These are phyloP conservation scores for Uronychia binucleata DNA, from an alignment of 73 alveolate species.

Conservation along the genomic window DNA sequence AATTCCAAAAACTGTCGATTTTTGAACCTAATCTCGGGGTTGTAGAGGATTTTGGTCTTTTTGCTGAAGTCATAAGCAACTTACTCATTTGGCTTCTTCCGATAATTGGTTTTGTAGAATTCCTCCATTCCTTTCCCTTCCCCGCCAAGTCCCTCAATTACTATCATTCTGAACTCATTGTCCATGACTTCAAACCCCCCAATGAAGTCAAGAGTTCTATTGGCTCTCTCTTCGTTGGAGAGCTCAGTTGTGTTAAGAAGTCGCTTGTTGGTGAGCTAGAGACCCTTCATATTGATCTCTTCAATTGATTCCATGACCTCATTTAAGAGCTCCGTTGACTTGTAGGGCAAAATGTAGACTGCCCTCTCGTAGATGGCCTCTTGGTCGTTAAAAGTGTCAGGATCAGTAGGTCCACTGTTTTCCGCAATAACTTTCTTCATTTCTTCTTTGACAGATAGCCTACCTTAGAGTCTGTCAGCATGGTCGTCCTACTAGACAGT, in stretches of 20 bases:
- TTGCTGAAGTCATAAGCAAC: conserved; percentile 2
- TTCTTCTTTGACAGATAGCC: not conserved
- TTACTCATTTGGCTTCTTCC: conserved; percentile 60
- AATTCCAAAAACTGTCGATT: conserved; percentile 67
- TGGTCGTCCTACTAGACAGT: not conserved
- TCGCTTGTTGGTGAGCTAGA: conserved; percentile 50
- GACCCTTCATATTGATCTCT: conserved; percentile 54
- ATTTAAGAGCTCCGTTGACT: conserved; percentile 36
- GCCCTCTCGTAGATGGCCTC: conserved; percentile 72
- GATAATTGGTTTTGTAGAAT: conserved; percentile 39
- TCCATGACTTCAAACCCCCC: conserved; percentile 79
- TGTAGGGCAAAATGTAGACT: conserved; percentile 68
- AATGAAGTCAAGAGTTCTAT: conserved; percentile 56
- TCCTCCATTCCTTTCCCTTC: conserved; percentile 60
- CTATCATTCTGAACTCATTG: conserved; percentile 60
- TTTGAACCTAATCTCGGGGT: conserved; percentile 68
- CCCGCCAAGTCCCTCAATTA: conserved; percentile 76
- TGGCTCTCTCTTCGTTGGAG: conserved; percentile 58
- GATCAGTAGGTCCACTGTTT: not conserved
- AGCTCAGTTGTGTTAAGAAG: conserved; percentile 64
- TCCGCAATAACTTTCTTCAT: not conserved
- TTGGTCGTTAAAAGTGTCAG: not conserved
- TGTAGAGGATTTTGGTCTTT: conserved; percentile 54
- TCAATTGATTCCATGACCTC: conserved; percentile 42
- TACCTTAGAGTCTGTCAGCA: conserved; percentile 5